Conservation (phyloP, 805 yeast species). For the Ogataea dorogensis region DNA sequence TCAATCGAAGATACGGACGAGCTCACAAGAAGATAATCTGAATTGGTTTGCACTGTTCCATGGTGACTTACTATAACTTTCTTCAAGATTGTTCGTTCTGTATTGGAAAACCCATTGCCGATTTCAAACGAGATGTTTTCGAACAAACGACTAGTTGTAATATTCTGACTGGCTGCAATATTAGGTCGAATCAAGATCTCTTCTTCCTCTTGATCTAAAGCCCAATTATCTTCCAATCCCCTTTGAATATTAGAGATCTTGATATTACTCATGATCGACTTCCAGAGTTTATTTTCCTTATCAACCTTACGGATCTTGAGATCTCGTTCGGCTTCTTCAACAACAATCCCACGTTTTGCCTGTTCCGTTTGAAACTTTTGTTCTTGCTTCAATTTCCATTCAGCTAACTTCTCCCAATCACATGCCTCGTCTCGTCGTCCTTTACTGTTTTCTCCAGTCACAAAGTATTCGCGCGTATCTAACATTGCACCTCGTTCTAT, state of each 20-base stretch:
- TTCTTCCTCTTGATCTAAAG: constrained; percentile 12
- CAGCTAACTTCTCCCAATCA: constrained; percentile 35
- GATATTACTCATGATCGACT: constrained; percentile 25
- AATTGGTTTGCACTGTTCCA: constrained; percentile 16
- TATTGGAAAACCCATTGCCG: constrained; percentile 18
- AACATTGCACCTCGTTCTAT: constrained; percentile 44
- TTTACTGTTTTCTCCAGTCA: constrained; percentile 24
- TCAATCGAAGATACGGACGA: constrained; percentile 13
- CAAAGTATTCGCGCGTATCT: constrained; percentile 38
- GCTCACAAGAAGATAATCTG: constrained; percentile 22
- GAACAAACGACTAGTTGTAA: constrained; percentile 15
- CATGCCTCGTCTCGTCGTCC: constrained; percentile 35
- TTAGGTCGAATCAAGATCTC: neutral
- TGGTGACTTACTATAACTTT: constrained; percentile 27
- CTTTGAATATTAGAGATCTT: constrained; percentile 12
- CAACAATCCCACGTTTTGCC: neutral
- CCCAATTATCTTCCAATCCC: constrained; percentile 13
- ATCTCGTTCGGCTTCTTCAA: constrained; percentile 21
- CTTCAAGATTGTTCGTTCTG: constrained; percentile 20
- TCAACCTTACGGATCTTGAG: constrained; percentile 28
- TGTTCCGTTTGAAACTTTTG: constrained; percentile 14
- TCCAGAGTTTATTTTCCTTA: constrained; percentile 24
- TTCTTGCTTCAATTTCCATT: constrained; percentile 17
- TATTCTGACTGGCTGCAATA: constrained; percentile 1
- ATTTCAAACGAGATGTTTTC: constrained; percentile 19